Percentiles rank a stretch among this genome's conserved stretches.
These are phyloP conservation scores for Corylus americana DNA, from an alignment of 306 rosid species.

Conservation along the genomic window DNA sequence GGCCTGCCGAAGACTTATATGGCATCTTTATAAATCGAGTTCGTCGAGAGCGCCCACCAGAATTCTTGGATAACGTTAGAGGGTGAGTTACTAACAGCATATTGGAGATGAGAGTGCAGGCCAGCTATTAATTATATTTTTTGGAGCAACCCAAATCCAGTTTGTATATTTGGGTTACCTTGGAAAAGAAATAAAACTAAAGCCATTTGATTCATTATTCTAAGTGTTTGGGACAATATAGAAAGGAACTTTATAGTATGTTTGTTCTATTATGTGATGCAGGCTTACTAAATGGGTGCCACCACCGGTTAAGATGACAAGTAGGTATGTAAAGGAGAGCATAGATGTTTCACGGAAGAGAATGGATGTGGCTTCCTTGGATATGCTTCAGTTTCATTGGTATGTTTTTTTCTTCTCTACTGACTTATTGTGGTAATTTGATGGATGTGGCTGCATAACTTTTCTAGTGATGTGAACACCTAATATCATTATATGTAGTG, in stretches of 20 bases:
- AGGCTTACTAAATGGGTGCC: conserved; percentile 99
- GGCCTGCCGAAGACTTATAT: conserved; percentile 91
- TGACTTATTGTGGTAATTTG: conserved; percentile 9
- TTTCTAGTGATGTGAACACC: neutral
- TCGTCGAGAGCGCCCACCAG: conserved; percentile 92
- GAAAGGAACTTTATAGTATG: conserved; percentile 10
- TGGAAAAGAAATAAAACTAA: neutral
- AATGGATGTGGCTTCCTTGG: conserved; percentile 92
- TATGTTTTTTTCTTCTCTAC: conserved; percentile 27
- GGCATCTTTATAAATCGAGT: conserved; percentile 90
- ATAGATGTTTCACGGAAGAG: conserved; percentile 84
- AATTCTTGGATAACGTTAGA: conserved; percentile 67
- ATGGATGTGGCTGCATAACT: neutral
- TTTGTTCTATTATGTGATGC: conserved; percentile 39
- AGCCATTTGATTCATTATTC: neutral
- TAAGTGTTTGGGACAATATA: neutral
- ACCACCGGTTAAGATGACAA: conserved; percentile 95
- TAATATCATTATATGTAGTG: neutral
- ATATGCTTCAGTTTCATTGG: conserved; percentile 99
- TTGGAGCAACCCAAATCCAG: neutral
- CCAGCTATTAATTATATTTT: neutral
- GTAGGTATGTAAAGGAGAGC: conserved; percentile 79
- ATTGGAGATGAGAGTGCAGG: neutral
- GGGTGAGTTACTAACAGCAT: conserved; percentile 63
- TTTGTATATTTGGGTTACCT: neutral